Evolutionary conservation across 2,329 filamentous ascomycete species (phyloP).

Genomic region (Curvularia hawaiiensis): DNA sequence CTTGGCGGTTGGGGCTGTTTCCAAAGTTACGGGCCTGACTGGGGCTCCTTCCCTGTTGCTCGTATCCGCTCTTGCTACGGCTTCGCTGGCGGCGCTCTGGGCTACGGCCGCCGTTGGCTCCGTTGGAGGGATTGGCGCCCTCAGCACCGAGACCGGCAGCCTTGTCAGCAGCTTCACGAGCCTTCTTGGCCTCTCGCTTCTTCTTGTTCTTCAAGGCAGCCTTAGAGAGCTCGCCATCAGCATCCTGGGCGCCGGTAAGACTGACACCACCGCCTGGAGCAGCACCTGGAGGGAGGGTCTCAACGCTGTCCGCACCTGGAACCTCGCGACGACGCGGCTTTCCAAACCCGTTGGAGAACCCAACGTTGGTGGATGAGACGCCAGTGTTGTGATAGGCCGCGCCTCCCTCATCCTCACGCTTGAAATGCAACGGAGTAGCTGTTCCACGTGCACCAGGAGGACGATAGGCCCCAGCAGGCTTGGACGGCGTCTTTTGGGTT

Average conservation of each 20-base stretch:
- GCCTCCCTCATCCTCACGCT: constrained; percentile 95
- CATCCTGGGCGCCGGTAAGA: constrained; percentile 67
- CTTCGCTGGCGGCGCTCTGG: constrained; percentile 69
- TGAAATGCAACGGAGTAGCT: constrained; percentile 89
- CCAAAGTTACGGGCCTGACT: constrained; percentile 43
- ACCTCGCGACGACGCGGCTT: constrained; percentile 75
- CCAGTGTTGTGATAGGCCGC: constrained; percentile 86
- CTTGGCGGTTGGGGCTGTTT: constrained; percentile 38
- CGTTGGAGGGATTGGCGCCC: constrained; percentile 33
- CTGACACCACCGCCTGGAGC: constrained; percentile 69
- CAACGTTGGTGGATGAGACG: constrained; percentile 62
- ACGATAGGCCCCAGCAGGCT: constrained; percentile 95
- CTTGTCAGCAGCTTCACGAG: constrained; percentile 73
- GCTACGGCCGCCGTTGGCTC: constrained; percentile 56
- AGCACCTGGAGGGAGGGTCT: constrained; percentile 69
- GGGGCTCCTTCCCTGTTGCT: constrained; percentile 35
- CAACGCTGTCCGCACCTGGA: constrained; percentile 79
- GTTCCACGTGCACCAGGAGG: constrained; percentile 91
- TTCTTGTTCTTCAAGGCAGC: constrained; percentile 96
- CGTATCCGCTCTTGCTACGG: constrained; percentile 47
- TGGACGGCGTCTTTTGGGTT: constrained; percentile 91
- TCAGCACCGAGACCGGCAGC: constrained; percentile 42
- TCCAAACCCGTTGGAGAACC: constrained; percentile 77
- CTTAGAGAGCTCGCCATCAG: constrained; percentile 79
- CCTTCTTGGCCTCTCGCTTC: constrained; percentile 93